These are phyloP conservation scores for Ilex paraguariensis DNA, from an alignment of 305 asterid species.

Conservation along the genomic window DNA sequence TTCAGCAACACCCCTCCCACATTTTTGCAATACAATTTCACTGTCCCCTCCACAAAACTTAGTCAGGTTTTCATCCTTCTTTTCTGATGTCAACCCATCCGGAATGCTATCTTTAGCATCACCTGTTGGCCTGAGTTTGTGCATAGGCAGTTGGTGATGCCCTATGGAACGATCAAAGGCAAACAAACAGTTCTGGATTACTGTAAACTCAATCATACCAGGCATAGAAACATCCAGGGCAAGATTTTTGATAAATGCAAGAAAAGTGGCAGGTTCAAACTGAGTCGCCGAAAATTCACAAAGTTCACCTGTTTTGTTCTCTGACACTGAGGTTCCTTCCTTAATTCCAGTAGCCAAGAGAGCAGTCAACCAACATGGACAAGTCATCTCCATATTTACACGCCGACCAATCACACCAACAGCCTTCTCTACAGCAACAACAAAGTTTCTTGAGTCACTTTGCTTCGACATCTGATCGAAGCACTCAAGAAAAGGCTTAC, in stretches of 20 bases:
- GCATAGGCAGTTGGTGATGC: constrained; percentile 59
- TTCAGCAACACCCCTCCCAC: constrained; percentile 9
- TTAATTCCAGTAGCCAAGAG: constrained; percentile 7
- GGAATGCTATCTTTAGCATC: constrained; percentile 19
- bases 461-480: constrained; percentile 46
- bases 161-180: constrained; percentile 65
- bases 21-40: constrained; percentile 4
- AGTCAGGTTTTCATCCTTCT: constrained; percentile 16
- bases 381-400: constrained; percentile 23
- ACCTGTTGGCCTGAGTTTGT: constrained; percentile 38
- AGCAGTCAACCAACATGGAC: constrained; percentile 46
- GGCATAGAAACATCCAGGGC: constrained; percentile 35
- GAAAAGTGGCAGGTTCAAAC: constrained; percentile 47
- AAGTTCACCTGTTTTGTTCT: constrained; percentile 11
- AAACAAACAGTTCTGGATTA: constrained; percentile 42
- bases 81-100: constrained; percentile 9
- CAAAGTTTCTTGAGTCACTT: constrained; percentile 38
- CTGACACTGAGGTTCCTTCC: constrained; percentile 17
- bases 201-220: constrained; percentile 37
- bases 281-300: constrained; percentile 30
- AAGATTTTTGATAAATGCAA: constrained; percentile 30
- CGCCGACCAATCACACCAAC: constrained; percentile 49
- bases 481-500: constrained; percentile 62
- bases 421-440: constrained; percentile 61
- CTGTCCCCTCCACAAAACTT: constrained; percentile 9